Evolutionary conservation across 106 monocot species (phyloP), one percentile per base, ranked within the genome.

Genomic region (Triglochin maritima): DNA sequence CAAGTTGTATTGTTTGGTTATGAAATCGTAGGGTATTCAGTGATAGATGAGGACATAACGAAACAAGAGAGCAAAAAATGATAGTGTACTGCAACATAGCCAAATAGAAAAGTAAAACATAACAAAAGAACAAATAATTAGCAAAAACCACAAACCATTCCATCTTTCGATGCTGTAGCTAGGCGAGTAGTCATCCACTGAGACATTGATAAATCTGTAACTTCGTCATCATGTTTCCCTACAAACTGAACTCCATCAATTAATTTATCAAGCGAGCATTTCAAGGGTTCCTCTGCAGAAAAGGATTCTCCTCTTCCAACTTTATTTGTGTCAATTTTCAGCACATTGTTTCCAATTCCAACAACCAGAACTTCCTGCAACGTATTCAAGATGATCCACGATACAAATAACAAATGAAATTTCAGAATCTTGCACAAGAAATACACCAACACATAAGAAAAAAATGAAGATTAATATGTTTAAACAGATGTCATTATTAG

Each of bases 161-260:
- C 98, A 87, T 99, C 98, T 69, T 82, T 92, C 57, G 98, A 99
- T 54, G 98, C 81, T 44, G 98, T 92, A 50, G 70, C 98, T 66
- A 99, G 76, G 48, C 98, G 98, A 64, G 92, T 99, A 12, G 70
- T 86, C 98, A 99, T 99, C 98, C 98, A 99, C 64, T 99, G 98
- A 65, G 86, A 99, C 70, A 99, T 89, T 13, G 98, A 99, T 56
- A 99, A 66, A 80, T 92, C 92, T 57, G 98, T 99, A 12, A 99
- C 71, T 50, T 92, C 98, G 15, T 61, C 86, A 79, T 92, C 98
- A 79, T 99, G 98, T 79, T 82, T 86, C 49, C 98, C 98, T 76
- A 92, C 75, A 67, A 86, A 58, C 13, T 86, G 84, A 47, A 99
- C 76, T 42, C 98, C 98, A 65, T 89, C 86, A 69, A 79, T 72